A percentile compares a stretch with the other conserved stretches of the same genome.
Conservation (phyloP, 1,284 basidiomycete genomes). For the Leccinum subatratum region DNA sequence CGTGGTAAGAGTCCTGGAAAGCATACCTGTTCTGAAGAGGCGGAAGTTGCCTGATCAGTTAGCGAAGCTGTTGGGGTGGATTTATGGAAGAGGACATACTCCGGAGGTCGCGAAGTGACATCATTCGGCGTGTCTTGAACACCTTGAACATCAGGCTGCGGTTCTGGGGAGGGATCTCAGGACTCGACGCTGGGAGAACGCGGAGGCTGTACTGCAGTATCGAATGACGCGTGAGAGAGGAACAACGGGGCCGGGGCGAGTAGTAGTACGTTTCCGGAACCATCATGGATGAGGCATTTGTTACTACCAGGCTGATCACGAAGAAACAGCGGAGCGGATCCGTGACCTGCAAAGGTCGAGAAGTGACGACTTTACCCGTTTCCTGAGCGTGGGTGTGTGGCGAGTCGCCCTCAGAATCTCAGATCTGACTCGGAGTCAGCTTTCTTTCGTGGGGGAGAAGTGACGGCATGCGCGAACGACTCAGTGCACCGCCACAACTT, state of each 20-base stretch:
- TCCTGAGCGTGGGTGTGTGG: no score
- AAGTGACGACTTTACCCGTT: no score
- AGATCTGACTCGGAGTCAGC: no score
- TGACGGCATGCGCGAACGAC: background rate
- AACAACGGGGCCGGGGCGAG: constrained; percentile 13
- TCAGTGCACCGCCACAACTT: no score
- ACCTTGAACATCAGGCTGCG: constrained; percentile 3
- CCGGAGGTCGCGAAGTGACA: constrained; percentile 17
- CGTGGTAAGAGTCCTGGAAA: background rate
- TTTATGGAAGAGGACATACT: constrained; percentile 7
- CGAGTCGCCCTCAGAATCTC: no score
- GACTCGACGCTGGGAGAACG: constrained; percentile 2
- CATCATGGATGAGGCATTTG: background rate
- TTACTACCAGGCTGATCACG: constrained; percentile 9
- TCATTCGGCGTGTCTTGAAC: constrained; percentile 12
- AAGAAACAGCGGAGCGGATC: constrained; percentile 10
- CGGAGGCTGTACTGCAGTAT: constrained; percentile 9
- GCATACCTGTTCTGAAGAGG: constrained; percentile 3
- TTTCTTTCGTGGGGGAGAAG: no score
- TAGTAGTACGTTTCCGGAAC: constrained; percentile 6
- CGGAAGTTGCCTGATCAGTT: constrained; percentile 4
- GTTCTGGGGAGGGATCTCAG: constrained; percentile 6
- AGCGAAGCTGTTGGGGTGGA: constrained; percentile 7
- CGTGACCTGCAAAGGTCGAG: constrained; percentile 16
- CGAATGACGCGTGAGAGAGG: constrained; percentile 10